A percentile compares a stretch with the other conserved stretches of the same genome.
These are phyloP conservation scores for Lepiota venenata DNA, from an alignment of 768 basidiomycete genomes.

Conservation along the genomic window DNA sequence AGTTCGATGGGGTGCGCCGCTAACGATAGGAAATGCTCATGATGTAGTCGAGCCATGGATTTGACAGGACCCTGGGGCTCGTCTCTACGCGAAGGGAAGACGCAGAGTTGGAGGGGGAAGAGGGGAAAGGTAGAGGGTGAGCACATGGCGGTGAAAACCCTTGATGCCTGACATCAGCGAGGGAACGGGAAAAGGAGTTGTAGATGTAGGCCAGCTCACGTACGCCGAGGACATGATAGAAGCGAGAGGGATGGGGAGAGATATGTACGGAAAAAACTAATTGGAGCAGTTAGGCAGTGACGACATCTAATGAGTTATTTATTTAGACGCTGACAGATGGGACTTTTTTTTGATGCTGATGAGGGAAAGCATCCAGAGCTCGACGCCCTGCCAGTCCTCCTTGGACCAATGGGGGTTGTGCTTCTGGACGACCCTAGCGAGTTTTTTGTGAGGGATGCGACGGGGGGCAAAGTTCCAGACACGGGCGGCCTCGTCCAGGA, in stretches of 20 bases:
- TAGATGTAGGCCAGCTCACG: conserved; percentile 6
- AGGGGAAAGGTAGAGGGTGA: background rate
- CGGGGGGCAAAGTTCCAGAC: conserved; percentile 56
- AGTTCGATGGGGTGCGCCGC: background rate
- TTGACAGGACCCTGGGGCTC: conserved; percentile 61
- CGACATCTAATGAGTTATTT: conserved; percentile 10
- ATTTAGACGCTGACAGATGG: conserved; percentile 1
- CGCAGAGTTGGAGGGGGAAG: conserved; percentile 21
- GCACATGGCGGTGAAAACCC: conserved; percentile 8
- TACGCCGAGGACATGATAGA: conserved; percentile 10
- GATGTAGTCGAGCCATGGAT: conserved; percentile 67
- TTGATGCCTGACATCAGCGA: conserved; percentile 9
- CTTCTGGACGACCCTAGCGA: conserved; percentile 59
- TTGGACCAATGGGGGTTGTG: conserved; percentile 55
- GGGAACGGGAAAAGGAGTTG: no score
- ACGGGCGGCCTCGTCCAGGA: conserved; percentile 52
- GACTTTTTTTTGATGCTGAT: conserved; percentile 13
- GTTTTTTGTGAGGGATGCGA: conserved; percentile 54
- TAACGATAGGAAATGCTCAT: background rate
- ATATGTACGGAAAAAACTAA: background rate
- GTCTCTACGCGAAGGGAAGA: conserved; percentile 57
- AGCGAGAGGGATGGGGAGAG: background rate
- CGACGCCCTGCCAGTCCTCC: conserved; percentile 78
- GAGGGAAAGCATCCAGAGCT: conserved; percentile 66
- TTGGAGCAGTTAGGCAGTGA: conserved; percentile 3